These are phyloP conservation scores for Penicillium flavigenum DNA, from an alignment of 495 filamentous ascomycete genomes.

Conservation along the genomic window DNA sequence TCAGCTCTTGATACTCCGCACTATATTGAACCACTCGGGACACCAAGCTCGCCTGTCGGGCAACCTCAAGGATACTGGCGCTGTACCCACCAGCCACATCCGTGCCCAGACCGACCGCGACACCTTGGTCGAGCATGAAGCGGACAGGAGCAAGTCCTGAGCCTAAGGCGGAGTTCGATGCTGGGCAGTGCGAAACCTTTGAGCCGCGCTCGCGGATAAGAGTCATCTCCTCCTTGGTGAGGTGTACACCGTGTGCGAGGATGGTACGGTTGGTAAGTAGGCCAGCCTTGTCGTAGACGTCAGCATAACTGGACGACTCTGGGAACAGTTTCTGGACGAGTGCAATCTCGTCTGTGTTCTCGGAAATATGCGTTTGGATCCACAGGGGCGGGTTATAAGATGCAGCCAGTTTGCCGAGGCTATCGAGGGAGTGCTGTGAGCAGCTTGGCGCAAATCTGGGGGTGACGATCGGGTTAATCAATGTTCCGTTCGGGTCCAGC, in stretches of 20 bases:
- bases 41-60: constrained; percentile 69
- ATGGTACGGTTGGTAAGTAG: constrained; percentile 73
- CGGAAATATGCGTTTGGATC: constrained; percentile 89
- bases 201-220: constrained; percentile 59
- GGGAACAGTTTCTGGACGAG: constrained; percentile 75
- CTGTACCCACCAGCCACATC: constrained; percentile 87
- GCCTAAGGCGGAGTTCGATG: constrained; percentile 76
- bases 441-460: constrained; percentile 88
- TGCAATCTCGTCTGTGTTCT: constrained; percentile 70
- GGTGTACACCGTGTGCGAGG: constrained; percentile 82
- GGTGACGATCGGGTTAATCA: constrained; percentile 79
- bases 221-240: constrained; percentile 59
- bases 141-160: constrained; percentile 73
- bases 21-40: constrained; percentile 49
- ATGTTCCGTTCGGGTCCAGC: constrained; percentile 60
- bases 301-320: constrained; percentile 59
- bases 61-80: constrained; percentile 73
- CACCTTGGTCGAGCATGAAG: constrained; percentile 67
- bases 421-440: constrained; percentile 53
- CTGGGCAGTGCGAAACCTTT: constrained; percentile 82
- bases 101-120: constrained; percentile 82
- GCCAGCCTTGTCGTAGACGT: constrained; percentile 71
- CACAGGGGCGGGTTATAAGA: constrained; percentile 56
- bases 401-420: constrained; percentile 62
- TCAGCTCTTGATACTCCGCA: background rate